These are phyloP conservation scores for Mycena sanguinolenta DNA, from an alignment of 768 basidiomycete species.

Conservation along the genomic window DNA sequence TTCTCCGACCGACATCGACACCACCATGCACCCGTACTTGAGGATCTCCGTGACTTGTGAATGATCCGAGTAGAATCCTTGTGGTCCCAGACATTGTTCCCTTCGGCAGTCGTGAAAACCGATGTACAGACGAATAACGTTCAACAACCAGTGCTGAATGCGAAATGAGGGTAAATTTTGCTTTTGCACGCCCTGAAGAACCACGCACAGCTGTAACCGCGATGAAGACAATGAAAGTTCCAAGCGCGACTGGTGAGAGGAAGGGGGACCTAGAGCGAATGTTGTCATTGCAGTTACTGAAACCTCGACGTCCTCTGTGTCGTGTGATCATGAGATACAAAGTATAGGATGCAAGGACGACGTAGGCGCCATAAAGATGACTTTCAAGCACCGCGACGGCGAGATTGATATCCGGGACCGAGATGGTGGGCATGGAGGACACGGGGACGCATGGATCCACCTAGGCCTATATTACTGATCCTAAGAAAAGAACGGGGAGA, in stretches of 20 bases:
- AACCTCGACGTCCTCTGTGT: not conserved
- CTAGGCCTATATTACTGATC: too few species aligned
- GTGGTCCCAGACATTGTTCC: too few species aligned
- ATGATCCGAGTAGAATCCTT: not conserved
- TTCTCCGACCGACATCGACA: not conserved
- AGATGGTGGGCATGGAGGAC: not conserved
- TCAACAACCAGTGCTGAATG: too few species aligned
- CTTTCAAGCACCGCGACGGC: conserved; percentile 14
- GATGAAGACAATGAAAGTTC: conserved; percentile 4
- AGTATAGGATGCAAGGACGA: not conserved
- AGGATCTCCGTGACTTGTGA: not conserved
- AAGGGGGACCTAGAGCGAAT: not conserved
- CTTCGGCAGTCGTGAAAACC: too few species aligned
- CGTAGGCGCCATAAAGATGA: conserved; percentile 8
- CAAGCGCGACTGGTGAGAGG: not conserved
- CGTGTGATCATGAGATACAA: not conserved
- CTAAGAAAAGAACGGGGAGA: too few species aligned
- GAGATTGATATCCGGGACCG: not conserved
- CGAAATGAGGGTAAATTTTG: not conserved
- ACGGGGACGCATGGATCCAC: too few species aligned
- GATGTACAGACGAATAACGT: too few species aligned
- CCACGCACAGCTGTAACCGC: not conserved
- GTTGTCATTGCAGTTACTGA: too few species aligned
- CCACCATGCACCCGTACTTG: not conserved
- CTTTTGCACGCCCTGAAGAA: not conserved